A percentile compares a stretch with the other conserved stretches of the same genome.
Conservation (phyloP, 148 eudicot species). For the Drosera capensis region DNA sequence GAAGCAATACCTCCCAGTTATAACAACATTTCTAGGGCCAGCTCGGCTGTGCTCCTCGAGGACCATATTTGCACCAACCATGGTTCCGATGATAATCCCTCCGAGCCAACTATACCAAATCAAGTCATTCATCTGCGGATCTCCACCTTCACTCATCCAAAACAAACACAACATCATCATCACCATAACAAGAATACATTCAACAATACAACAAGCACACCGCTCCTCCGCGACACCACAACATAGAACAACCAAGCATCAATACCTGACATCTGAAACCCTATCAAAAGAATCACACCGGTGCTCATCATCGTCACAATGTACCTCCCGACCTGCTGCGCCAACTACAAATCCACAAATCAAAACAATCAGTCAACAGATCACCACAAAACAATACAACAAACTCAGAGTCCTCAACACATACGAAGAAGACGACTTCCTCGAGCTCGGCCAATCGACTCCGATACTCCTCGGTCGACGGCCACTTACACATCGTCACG, state of each 20-base stretch:
- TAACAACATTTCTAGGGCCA: slow-evolving; percentile 93
- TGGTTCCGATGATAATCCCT: slow-evolving; percentile 91
- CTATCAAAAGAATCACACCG: slow-evolving; percentile 38
- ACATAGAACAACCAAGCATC: too few relatives aligned
- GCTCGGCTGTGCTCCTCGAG: slow-evolving; percentile 87
- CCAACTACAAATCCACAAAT: slow-evolving; percentile 27
- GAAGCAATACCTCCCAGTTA: slow-evolving; percentile 81
- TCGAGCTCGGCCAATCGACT: slow-evolving; percentile 42
- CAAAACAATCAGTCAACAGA: background rate
- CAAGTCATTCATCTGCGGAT: slow-evolving; percentile 72
- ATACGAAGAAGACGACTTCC: slow-evolving; percentile 38
- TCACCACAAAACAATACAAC: background rate
- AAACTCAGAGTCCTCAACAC: slow-evolving; percentile 4
- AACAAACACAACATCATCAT: slow-evolving; percentile 3
- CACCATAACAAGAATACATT: background rate
- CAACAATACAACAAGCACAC: background rate
- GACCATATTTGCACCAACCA: slow-evolving; percentile 96
- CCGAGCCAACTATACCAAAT: slow-evolving; percentile 99
- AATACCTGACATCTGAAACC: slow-evolving; percentile 66
- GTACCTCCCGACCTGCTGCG: slow-evolving; percentile 54
- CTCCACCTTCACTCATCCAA: slow-evolving; percentile 46
- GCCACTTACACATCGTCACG: slow-evolving; percentile 42
- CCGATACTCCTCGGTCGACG: slow-evolving; percentile 25
- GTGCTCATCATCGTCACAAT: slow-evolving; percentile 67
- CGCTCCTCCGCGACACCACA: background rate